Percentiles rank a stretch among this genome's conserved stretches.
Conservation (phyloP, 73 alveolate genomes). For the Stentor coeruleus region DNA sequence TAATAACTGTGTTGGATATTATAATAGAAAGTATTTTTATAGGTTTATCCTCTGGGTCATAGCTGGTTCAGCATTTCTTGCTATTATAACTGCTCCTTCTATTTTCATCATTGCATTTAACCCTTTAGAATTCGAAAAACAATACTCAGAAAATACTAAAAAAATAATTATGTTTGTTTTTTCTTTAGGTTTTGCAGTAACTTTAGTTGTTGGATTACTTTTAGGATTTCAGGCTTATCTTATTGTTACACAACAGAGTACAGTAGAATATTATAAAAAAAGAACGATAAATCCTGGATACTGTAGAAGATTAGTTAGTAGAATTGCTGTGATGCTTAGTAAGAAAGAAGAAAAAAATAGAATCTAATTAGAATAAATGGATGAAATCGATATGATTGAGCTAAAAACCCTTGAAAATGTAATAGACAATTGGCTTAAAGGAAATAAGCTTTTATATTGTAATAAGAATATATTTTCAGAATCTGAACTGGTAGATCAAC, state of each 20-base stretch:
- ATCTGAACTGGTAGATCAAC: no score
- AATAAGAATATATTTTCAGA: no score
- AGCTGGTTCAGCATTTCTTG: slow-evolving; percentile 37
- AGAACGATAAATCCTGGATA: no score
- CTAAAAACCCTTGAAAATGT: no score
- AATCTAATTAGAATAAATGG: no score
- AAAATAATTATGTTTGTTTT: neutral
- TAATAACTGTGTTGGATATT: slow-evolving; percentile 81
- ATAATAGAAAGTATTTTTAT: slow-evolving; percentile 70
- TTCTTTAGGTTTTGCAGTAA: neutral
- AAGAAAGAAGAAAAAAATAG: no score
- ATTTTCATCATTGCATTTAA: neutral
- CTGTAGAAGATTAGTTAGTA: no score
- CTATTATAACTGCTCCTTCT: slow-evolving; percentile 38
- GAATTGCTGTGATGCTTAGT: no score
- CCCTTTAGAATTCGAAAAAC: neutral
- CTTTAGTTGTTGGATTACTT: neutral
- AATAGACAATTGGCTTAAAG: no score
- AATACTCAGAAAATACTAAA: neutral
- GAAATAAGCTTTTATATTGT: no score
- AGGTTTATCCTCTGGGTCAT: slow-evolving; percentile 57
- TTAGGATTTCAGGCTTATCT: neutral
- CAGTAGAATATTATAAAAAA: slow-evolving; percentile 2
- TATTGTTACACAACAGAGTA: neutral
- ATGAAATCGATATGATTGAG: no score